phyloP scores from a whole-genome alignment of 2,329 filamentous ascomycete genomes.

The Grosmannia penicillata region DNA sequence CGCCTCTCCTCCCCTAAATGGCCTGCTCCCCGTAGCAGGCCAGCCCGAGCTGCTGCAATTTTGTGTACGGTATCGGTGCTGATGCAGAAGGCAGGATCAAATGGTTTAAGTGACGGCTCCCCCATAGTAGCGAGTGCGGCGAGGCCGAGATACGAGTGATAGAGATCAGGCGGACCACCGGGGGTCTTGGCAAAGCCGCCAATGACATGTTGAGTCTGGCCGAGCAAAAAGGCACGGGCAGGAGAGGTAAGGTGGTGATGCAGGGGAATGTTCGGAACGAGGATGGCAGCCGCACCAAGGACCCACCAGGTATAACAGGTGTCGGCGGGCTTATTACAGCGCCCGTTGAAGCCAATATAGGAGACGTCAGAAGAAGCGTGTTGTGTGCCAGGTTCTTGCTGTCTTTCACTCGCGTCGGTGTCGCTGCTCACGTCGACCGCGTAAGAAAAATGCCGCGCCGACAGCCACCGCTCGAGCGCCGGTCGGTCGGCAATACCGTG shows the following conservation, averaged over 20 bases:
- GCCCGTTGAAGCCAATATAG: conserved; percentile 68
- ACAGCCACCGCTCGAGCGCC: conserved; percentile 35
- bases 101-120: conserved; percentile 50
- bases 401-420: not conserved
- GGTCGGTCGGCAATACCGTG: conserved; percentile 25
- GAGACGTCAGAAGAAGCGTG: not conserved
- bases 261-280: conserved; percentile 39
- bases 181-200: conserved; percentile 68
- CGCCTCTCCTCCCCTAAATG: too few species aligned
- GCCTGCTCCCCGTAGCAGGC: conserved; percentile 14
- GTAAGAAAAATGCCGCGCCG: conserved; percentile 41
- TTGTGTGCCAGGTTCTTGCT: not conserved
- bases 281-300: conserved; percentile 42
- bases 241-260: conserved; percentile 37
- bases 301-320: conserved; percentile 98
- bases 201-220: conserved; percentile 74
- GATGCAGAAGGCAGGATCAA: conserved; percentile 67
- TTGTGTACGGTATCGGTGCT: conserved; percentile 42
- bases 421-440: too few species aligned
- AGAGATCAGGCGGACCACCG: conserved; percentile 58
- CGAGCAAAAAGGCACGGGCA: conserved; percentile 65
- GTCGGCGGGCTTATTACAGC: conserved; percentile 81
- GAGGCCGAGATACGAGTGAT: conserved; percentile 81
- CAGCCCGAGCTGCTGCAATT: conserved; percentile 30
- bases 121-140: conserved; percentile 62